Evolutionary conservation across 2,329 filamentous ascomycete species (phyloP).

Genomic region (Periconia sp.): DNA sequence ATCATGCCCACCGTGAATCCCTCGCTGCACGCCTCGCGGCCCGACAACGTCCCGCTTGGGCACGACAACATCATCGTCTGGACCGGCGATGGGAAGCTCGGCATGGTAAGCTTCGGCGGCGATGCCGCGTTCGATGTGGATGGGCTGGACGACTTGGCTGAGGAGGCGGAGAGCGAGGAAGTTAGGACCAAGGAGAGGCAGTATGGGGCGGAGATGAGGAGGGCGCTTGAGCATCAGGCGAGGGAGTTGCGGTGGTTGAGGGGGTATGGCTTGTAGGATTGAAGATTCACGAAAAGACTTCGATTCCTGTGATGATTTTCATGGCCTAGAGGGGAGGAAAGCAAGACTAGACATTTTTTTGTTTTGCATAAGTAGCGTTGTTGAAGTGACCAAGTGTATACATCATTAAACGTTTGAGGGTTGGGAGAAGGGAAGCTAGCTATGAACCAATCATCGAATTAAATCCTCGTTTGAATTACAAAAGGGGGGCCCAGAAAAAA

Average conservation of each 20-base stretch:
- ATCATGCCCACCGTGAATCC: constrained; percentile 65
- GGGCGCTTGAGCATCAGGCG: constrained; percentile 76
- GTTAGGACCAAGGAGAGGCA: constrained; percentile 62
- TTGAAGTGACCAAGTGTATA: no score
- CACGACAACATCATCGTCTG: constrained; percentile 78
- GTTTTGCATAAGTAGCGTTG: no score
- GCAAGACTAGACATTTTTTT: no score
- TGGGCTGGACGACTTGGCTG: constrained; percentile 41
- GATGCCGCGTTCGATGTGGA: constrained; percentile 32
- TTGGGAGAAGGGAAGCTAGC: no score
- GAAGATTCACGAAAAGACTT: no score
- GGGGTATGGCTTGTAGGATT: constrained; percentile 63
- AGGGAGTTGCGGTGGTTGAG: constrained; percentile 78
- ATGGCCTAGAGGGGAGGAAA: no score
- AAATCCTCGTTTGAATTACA: no score
- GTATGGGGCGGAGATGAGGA: constrained; percentile 75
- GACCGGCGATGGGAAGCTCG: constrained; percentile 82
- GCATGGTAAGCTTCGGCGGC: constrained; percentile 64
- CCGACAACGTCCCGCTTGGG: constrained; percentile 27
- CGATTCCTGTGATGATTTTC: no score
- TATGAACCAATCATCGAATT: no score
- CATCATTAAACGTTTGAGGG: no score
- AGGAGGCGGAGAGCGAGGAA: constrained; percentile 54
- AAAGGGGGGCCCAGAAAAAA: no score
- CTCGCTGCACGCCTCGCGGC: constrained; percentile 8